Evolutionary conservation across 2,329 filamentous ascomycete species (phyloP).

Genomic region (Paecilomyces dactylethromorphus): DNA sequence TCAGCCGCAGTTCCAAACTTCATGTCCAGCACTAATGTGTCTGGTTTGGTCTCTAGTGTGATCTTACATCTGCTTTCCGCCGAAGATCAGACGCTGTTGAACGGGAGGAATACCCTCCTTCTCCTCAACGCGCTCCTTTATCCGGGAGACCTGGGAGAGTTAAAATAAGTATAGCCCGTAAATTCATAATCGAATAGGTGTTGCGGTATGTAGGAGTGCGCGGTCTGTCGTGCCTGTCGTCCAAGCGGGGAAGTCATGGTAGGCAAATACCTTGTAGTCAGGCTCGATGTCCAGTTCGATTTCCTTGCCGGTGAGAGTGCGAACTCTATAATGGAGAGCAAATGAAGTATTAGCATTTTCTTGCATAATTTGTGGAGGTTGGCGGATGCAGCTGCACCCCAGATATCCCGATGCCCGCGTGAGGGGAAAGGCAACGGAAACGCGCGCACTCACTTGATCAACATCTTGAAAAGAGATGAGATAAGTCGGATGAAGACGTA

Average conservation of each 20-base stretch:
- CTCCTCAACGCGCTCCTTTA: slow-evolving; percentile 99
- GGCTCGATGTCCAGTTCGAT: slow-evolving; percentile 97
- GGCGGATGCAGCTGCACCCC: neutral
- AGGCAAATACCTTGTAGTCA: slow-evolving; percentile 68
- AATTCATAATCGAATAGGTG: neutral
- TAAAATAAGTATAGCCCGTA: neutral
- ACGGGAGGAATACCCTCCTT: slow-evolving; percentile 97
- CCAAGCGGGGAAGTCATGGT: neutral
- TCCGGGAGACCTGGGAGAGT: slow-evolving; percentile 67
- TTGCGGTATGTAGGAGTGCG: neutral
- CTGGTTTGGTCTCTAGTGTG: neutral
- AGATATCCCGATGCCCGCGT: neutral
- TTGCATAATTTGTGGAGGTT: neutral
- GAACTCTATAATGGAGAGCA: slow-evolving; percentile 59
- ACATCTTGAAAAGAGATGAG: slow-evolving; percentile 31
- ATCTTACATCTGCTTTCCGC: slow-evolving; percentile 91
- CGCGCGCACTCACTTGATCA: slow-evolving; percentile 43
- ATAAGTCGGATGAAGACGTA: neutral
- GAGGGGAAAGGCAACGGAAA: slow-evolving; percentile 3
- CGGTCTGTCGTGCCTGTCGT: neutral
- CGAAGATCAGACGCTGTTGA: slow-evolving; percentile 92
- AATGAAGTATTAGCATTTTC: slow-evolving; percentile 2
- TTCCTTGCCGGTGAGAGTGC: slow-evolving; percentile 96
- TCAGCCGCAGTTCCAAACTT: neutral
- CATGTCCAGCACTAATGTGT: neutral